A percentile compares a stretch with the other conserved stretches of the same genome.
These are phyloP conservation scores for Yamadazyma jaroonii DNA, from an alignment of 1,139 yeast species.

Conservation along the genomic window DNA sequence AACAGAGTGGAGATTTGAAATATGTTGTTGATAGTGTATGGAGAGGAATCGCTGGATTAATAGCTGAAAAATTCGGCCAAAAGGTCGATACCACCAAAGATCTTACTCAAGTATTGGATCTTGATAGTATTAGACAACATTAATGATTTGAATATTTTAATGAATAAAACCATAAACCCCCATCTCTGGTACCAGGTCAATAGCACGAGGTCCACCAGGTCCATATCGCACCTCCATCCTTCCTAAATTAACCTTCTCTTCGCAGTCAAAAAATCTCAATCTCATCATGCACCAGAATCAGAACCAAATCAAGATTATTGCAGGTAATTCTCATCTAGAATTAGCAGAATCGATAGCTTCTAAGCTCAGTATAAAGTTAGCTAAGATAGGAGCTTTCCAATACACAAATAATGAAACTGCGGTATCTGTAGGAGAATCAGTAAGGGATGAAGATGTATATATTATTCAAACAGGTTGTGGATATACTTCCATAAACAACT, in stretches of 20 bases:
- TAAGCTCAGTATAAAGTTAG: conserved; percentile 54
- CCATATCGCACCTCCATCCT: too few species aligned
- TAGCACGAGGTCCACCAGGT: too few species aligned
- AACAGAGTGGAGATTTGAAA: conserved; percentile 87
- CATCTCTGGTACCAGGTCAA: too few species aligned
- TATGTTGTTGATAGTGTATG: conserved; percentile 48
- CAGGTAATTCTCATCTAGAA: conserved; percentile 88
- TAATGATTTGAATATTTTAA: too few species aligned
- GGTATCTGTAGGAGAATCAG: conserved; percentile 90
- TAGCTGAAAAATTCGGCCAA: conserved; percentile 1
- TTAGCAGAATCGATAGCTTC: conserved; percentile 69
- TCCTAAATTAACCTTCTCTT: too few species aligned
- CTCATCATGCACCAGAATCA: conserved; percentile 15
- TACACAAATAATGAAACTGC: conserved; percentile 85
- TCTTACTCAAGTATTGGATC: conserved; percentile 3
- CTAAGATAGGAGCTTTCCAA: conserved; percentile 65
- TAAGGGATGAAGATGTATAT: conserved; percentile 93
- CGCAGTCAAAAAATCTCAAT: too few species aligned
- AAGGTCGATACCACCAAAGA: conserved; percentile 1
- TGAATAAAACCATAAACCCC: too few species aligned
- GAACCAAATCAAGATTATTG: conserved; percentile 62
- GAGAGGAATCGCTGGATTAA: conserved; percentile 2
- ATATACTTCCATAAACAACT: conserved; percentile 67
- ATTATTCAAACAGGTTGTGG: conserved; percentile 94
- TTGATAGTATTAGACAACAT: not conserved